phyloP scores from a whole-genome alignment of 208 protist species.

The Wallacemonas rigidus region DNA sequence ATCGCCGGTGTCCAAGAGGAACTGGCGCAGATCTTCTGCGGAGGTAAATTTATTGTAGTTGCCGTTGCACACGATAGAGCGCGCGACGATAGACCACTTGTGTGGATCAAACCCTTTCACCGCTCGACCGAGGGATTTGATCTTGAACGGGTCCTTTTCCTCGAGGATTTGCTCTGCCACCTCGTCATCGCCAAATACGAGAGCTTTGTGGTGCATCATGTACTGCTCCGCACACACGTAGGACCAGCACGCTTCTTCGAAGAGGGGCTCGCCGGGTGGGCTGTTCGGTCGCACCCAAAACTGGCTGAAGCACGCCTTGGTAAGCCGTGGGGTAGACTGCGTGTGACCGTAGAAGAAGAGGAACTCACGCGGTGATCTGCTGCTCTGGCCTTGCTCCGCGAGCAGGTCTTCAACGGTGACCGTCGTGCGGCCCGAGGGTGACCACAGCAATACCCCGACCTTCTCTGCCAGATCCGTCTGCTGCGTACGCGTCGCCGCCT shows the following conservation, averaged over 20 bases:
- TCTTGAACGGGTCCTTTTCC: conserved; percentile 1
- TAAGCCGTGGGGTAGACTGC: background rate
- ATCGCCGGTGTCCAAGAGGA: conserved; percentile 14
- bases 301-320: conserved; percentile 17
- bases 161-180: conserved; percentile 4
- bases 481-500: background rate
- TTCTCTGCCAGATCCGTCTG: background rate
- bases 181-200: conserved; percentile 6
- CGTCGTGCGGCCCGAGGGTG: background rate
- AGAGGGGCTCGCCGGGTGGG: background rate
- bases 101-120: conserved; percentile 1
- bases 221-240: conserved; percentile 18
- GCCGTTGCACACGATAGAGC: conserved; percentile 12
- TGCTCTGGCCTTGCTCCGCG: background rate
- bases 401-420: conserved; percentile 1
- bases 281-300: conserved; percentile 4
- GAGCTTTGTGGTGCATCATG: conserved; percentile 17
- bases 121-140: conserved; percentile 3
- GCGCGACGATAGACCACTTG: conserved; percentile 8
- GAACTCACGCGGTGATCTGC: background rate
- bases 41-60: conserved; percentile 13
- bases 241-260: background rate
- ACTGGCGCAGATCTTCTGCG: conserved; percentile 8
- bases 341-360: conserved; percentile 15
- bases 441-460: conserved; percentile 3